A percentile compares a stretch with the other conserved stretches of the same genome.
These are phyloP conservation scores for Mortierella sp. DNA, from an alignment of 371 early-diverging fungal species.

Conservation along the genomic window DNA sequence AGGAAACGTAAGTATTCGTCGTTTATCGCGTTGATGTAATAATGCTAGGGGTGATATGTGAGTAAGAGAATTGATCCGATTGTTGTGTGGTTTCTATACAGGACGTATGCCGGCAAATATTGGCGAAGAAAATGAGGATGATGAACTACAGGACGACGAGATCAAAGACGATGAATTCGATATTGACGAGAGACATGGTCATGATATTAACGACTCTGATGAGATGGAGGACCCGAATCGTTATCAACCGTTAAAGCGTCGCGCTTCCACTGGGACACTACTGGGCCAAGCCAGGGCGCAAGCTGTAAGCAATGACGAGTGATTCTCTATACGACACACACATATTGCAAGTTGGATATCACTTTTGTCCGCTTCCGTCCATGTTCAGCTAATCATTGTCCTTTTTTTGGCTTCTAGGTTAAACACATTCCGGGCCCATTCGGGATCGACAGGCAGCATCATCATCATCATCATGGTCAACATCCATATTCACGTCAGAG, in stretches of 20 bases:
- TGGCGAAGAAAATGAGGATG: slow-evolving; percentile 30
- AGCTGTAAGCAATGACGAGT: slow-evolving; percentile 12
- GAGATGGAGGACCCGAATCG: slow-evolving; percentile 36
- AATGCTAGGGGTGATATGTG: too few species aligned
- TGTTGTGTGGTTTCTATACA: slow-evolving; percentile 5
- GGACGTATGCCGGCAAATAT: slow-evolving; percentile 24
- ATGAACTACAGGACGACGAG: slow-evolving; percentile 28
- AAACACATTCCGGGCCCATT: slow-evolving; percentile 21
- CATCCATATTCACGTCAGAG: neutral
- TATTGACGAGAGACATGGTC: slow-evolving; percentile 5
- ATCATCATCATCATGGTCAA: neutral
- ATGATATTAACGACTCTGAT: slow-evolving; percentile 28
- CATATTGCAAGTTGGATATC: too few species aligned
- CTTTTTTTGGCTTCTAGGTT: neutral
- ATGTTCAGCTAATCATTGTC: too few species aligned
- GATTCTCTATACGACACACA: too few species aligned
- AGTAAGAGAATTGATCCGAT: too few species aligned
- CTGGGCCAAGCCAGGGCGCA: slow-evolving; percentile 32
- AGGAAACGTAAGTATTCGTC: slow-evolving; percentile 23
- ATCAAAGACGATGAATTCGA: slow-evolving; percentile 30
- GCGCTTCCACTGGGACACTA: slow-evolving; percentile 46
- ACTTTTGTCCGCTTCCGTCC: too few species aligned
- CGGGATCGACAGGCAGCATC: neutral
- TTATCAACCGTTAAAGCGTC: slow-evolving; percentile 42
- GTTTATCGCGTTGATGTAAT: neutral